Evolutionary conservation across 805 yeast genomes (phyloP), one percentile per base, ranked within the genome.

Genomic region (Yamadazyma insecticola): DNA sequence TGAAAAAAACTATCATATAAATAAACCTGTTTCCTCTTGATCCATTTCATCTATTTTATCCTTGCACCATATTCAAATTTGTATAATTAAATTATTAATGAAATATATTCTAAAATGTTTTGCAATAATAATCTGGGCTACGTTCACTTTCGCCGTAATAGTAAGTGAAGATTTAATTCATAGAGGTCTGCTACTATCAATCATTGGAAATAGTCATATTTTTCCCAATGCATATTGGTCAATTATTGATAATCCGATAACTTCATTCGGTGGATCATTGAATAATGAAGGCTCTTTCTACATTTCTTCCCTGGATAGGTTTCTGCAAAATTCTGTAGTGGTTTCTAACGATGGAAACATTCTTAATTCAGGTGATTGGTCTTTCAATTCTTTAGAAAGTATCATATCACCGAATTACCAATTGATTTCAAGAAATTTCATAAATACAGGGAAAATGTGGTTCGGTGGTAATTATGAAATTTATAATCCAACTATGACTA

Each of bases 361-460:
- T 26, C 31, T 29, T 3, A 44, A 44, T 23, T 19, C 37, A 15
- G 63, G 63, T 12, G 34, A 30, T n/a, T 30, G 47, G 24, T 34
- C 53, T 9, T 54, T 53, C 32, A 45, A 55, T 27, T 36, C 60
- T 7, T 18, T 42, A 8, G 29, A 39, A 15, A 35, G 53, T 1
- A 12, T 35, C 4, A 22, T 43, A 13, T 37, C 45, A 8, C 48
- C 58, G 4, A 35, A 39, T 8, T 54, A 38, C 33, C 26, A 27
- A 16, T 31, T 56, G n/a, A 33, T 34, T 24, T 35, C 47, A 8
- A 24, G 25, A 5, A 20, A 37, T 6, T 54, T 52, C 30, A 13
- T n/a, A 8, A 54, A 56, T 31, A 36, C 46, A 22, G 63, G 59
- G 26, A 25, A 40, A 10, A 42, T 49, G 42, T 55, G 39, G 39